Conservation (phyloP, 2,329 filamentous ascomycete genomes). For the Xylariaceae sp. region DNA sequence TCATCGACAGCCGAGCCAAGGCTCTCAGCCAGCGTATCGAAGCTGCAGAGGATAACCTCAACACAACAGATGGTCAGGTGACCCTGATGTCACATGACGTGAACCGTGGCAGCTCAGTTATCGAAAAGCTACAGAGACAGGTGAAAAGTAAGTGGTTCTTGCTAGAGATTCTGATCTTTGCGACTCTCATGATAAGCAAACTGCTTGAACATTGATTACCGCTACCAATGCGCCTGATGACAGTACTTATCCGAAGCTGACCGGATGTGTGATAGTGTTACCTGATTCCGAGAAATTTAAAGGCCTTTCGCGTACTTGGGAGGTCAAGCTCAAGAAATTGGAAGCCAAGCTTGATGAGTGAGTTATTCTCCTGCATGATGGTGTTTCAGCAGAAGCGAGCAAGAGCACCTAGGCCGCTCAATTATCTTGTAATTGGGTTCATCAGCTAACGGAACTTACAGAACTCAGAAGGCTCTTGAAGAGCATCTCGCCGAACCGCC, state of each 20-base stretch:
- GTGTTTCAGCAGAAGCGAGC: neutral
- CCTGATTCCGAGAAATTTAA: conserved; percentile 36
- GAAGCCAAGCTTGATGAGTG: conserved; percentile 35
- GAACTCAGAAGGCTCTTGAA: conserved; percentile 29
- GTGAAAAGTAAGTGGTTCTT: conserved; percentile 30
- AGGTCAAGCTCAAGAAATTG: conserved; percentile 34
- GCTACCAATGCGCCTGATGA: neutral
- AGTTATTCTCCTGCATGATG: conserved; percentile 9
- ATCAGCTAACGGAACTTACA: conserved; percentile 6
- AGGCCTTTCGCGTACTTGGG: conserved; percentile 34
- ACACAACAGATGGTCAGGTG: conserved; percentile 34
- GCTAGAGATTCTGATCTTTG: neutral
- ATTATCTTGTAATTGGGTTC: neutral
- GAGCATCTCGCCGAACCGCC: conserved; percentile 29
- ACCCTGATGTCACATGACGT: conserved; percentile 38
- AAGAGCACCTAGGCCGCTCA: neutral
- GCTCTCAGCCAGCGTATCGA: conserved; percentile 37
- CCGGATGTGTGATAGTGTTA: conserved; percentile 23
- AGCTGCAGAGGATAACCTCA: conserved; percentile 36
- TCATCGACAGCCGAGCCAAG: conserved; percentile 37
- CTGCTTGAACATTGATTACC: neutral
- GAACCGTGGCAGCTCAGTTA: conserved; percentile 32
- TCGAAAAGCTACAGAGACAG: conserved; percentile 37
- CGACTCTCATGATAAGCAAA: neutral
- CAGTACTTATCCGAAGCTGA: conserved; percentile 14